These are phyloP conservation scores for Aspergillus pseudoviridinutans DNA, from an alignment of 2,329 filamentous ascomycete genomes.

Conservation along the genomic window DNA sequence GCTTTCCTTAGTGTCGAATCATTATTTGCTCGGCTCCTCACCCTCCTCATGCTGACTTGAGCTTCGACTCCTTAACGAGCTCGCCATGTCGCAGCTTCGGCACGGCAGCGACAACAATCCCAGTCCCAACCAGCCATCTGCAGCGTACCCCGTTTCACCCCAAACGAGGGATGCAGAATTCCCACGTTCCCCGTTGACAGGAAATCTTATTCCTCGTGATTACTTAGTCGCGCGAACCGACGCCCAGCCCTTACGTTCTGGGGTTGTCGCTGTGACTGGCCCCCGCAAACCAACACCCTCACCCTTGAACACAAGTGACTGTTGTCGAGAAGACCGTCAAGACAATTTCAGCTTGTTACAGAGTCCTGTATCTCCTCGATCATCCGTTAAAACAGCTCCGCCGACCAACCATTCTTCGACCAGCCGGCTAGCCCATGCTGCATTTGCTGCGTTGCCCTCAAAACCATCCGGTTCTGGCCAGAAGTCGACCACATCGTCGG, in stretches of 20 bases:
- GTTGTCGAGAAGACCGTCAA: conserved; percentile 15
- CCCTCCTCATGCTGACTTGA: conserved; percentile 10
- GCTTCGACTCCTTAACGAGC: conserved; percentile 19
- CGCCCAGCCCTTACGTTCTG: conserved; percentile 18
- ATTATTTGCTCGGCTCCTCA: conserved; percentile 9
- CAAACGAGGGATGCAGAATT: conserved; percentile 8
- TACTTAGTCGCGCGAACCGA: conserved; percentile 30
- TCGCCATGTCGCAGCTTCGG: conserved; percentile 32
- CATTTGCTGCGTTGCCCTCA: conserved; percentile 27
- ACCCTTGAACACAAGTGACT: conserved; percentile 28
- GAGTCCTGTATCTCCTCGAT: conserved; percentile 24
- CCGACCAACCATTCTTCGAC: conserved; percentile 19
- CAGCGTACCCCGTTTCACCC: conserved; percentile 3
- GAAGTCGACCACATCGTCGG: conserved; percentile 14
- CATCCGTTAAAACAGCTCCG: conserved; percentile 19
- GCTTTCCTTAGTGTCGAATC: conserved; percentile 12
- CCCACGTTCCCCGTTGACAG: conserved; percentile 13
- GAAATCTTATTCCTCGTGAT: conserved; percentile 34
- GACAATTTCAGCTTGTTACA: conserved; percentile 22
- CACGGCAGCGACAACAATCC: conserved; percentile 25
- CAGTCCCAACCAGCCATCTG: conserved; percentile 13
- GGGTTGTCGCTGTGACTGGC: conserved; percentile 14
- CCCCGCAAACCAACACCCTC: conserved; percentile 28
- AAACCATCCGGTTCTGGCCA: conserved; percentile 21
- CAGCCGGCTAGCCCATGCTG: conserved; percentile 25